A percentile compares a stretch with the other conserved stretches of the same genome.
These are phyloP conservation scores for Penicillium roqueforti DNA, from an alignment of 495 filamentous ascomycete species.

Conservation along the genomic window DNA sequence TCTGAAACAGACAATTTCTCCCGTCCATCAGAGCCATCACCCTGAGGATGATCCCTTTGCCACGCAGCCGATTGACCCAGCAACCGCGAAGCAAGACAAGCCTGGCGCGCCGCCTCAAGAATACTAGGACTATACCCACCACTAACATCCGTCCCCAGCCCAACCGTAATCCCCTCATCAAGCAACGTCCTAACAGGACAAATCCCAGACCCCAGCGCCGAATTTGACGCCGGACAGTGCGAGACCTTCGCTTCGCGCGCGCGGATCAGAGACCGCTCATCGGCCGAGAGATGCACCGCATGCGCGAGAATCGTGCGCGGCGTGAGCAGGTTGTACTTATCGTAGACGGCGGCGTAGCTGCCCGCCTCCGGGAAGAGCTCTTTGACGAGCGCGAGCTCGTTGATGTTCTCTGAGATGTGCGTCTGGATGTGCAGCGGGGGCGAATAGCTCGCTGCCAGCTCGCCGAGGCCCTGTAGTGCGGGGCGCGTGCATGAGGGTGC, in stretches of 20 bases:
- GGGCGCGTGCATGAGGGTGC: slow-evolving; percentile 67
- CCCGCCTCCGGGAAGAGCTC: slow-evolving; percentile 61
- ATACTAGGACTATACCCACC: slow-evolving; percentile 80
- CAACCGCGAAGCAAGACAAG: slow-evolving; percentile 66
- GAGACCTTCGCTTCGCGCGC: slow-evolving; percentile 58
- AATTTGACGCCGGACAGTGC: slow-evolving; percentile 87
- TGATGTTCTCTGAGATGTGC: slow-evolving; percentile 81
- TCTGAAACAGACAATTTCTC: slow-evolving; percentile 75
- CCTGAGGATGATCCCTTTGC: neutral
- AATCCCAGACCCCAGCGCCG: slow-evolving; percentile 68
- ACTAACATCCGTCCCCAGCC: slow-evolving; percentile 83
- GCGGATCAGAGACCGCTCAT: slow-evolving; percentile 61
- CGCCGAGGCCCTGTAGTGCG: slow-evolving; percentile 58
- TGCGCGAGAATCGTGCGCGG: slow-evolving; percentile 80
- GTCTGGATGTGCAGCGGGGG: slow-evolving; percentile 73
- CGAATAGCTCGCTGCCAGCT: slow-evolving; percentile 53
- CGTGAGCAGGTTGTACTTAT: slow-evolving; percentile 62
- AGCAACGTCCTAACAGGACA: slow-evolving; percentile 68
- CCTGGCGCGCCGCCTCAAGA: slow-evolving; percentile 74
- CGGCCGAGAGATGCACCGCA: slow-evolving; percentile 65
- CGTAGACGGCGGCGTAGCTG: slow-evolving; percentile 78
- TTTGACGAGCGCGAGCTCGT: slow-evolving; percentile 66
- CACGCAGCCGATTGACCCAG: slow-evolving; percentile 15
- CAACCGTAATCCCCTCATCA: slow-evolving; percentile 70
- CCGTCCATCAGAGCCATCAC: slow-evolving; percentile 11